Base-by-base conservation (phyloP, 306 rosid genomes). In the Prunus davidiana region DNA sequence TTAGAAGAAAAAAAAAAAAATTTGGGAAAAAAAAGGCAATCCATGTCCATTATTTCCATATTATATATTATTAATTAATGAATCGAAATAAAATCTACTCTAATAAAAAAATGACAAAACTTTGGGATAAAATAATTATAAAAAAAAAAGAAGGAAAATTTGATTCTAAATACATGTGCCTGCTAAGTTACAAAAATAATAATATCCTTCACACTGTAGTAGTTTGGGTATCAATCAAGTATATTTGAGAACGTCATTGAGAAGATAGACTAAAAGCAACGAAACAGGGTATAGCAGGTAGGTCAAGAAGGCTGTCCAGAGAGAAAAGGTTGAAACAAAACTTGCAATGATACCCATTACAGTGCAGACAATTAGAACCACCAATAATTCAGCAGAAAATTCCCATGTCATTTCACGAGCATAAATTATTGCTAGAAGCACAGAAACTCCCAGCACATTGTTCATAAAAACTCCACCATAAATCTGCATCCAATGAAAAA, bases 401-500 rank as follows among this genome's bases (percentile, higher is more conserved):
- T 90, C 86, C 90, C 95, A 90, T 1, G 79, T 73, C 15, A 90
- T 82, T 16, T 79, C 88, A 13, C 92, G 67, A 62, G 71, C 61
- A 65, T 88, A 90, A 70, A 90, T 84, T 8, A 88, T 88, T 27
- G 80, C 45, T 6, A 87, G 78, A 3, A 90, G 82, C 71, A 87
- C 95, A 69, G 81, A 87, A 66, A 90, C 83, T 3, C 90, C 89
- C 18, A 90, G 81, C 24, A 88, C 73, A 67, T 90, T 90, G 92
- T 90, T 88, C 95, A 90, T 86, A 76, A 82, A 84, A 69, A 88
- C 95, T 28, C 89, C 89, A 64, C 92, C 92, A 81, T 88, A 90
- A 69, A 90, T 84, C 95, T 90, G 86, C 89, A 84, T 74, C 68
- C 20, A 50, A 4, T 28, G 13, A n/a, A 50, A 6, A 30, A 12